phyloP scores from a whole-genome alignment of 805 yeast genomes.

The Ogataea degrootiae region DNA sequence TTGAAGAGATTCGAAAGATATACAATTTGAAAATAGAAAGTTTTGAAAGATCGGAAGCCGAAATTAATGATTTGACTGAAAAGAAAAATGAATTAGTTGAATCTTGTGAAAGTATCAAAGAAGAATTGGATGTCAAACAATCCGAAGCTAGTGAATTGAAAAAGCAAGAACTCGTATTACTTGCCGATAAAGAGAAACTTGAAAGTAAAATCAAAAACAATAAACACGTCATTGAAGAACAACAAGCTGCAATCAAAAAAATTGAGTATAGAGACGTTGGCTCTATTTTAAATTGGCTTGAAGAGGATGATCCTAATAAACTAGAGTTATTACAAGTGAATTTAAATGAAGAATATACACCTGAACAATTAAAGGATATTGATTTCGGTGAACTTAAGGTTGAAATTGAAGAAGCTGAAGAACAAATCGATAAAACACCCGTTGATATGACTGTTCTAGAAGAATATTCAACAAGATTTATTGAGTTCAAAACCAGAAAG shows the following conservation, averaged over 20 bases:
- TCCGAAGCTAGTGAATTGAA: slow-evolving; percentile 50
- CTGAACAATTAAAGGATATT: slow-evolving; percentile 45
- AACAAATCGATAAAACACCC: slow-evolving; percentile 47
- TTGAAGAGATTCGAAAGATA: slow-evolving; percentile 29
- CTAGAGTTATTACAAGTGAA: slow-evolving; percentile 13
- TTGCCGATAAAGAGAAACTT: slow-evolving; percentile 57
- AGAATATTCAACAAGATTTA: slow-evolving; percentile 66
- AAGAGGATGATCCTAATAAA: slow-evolving; percentile 29
- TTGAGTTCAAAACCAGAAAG: slow-evolving; percentile 61
- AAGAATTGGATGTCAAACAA: slow-evolving; percentile 34
- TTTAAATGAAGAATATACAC: slow-evolving; percentile 31
- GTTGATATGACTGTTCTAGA: slow-evolving; percentile 71
- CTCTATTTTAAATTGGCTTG: slow-evolving; percentile 47
- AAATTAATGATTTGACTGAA: slow-evolving; percentile 26
- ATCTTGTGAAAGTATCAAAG: slow-evolving; percentile 39
- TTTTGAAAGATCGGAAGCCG: slow-evolving; percentile 30
- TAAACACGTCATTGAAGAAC: slow-evolving; percentile 35
- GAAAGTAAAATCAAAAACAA: slow-evolving; percentile 34
- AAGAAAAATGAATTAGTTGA: slow-evolving; percentile 36
- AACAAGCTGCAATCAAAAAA: slow-evolving; percentile 36
- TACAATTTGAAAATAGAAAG: slow-evolving; percentile 24
- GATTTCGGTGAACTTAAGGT: slow-evolving; percentile 44
- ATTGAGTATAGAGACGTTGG: slow-evolving; percentile 52
- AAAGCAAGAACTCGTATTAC: slow-evolving; percentile 63
- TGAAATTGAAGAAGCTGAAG: slow-evolving; percentile 53